Evolutionary conservation across 495 filamentous ascomycete species (phyloP).

Genomic region (Penicillium salamii): DNA sequence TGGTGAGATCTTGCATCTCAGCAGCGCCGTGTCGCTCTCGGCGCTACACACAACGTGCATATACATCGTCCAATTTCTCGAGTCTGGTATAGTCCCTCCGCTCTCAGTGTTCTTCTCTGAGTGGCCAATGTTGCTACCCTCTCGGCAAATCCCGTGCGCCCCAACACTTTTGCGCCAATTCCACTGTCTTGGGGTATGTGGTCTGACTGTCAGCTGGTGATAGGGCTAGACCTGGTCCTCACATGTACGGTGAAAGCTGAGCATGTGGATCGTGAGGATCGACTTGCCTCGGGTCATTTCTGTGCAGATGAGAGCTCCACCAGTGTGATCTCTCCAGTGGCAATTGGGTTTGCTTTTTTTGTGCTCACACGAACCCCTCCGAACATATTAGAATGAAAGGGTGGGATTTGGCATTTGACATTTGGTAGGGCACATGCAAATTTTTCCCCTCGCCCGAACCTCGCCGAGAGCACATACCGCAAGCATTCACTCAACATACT

Average conservation of each 20-base stretch:
- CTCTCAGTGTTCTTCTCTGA: no score
- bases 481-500: neutral
- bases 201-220: neutral
- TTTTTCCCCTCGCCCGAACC: neutral
- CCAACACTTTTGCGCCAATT: slow-evolving; percentile 1
- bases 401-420: neutral
- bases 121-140: neutral
- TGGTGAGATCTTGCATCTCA: neutral
- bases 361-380: neutral
- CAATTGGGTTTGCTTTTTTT: slow-evolving; percentile 7
- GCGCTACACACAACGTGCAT: no score
- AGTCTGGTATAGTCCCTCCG: no score
- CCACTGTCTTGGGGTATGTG: neutral
- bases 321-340: slow-evolving; percentile 4
- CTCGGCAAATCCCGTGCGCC: neutral
- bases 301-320: slow-evolving; percentile 1
- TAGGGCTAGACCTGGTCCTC: slow-evolving; percentile 1
- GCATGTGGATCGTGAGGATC: slow-evolving; percentile 15
- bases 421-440: neutral
- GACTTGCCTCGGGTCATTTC: slow-evolving; percentile 25
- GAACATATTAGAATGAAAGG: neutral
- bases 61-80: no score
- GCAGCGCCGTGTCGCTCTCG: neutral
- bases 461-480: neutral
- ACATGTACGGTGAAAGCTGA: slow-evolving; percentile 16